These are phyloP conservation scores for Coccomyxa sp. DNA, from an alignment of 139 green algal genomes.

Conservation along the genomic window DNA sequence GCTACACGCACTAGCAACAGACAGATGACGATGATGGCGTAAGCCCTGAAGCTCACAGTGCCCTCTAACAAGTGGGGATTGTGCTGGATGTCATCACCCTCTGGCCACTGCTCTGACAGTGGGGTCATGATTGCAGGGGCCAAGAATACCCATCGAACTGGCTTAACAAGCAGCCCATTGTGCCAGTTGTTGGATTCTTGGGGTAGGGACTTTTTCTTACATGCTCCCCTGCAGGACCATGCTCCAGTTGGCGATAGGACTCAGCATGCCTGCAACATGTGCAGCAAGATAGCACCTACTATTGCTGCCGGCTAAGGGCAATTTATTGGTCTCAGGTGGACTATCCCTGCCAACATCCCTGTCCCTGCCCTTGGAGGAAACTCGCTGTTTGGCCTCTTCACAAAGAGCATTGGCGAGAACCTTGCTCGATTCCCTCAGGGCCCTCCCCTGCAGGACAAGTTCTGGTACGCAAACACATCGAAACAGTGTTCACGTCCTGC, in stretches of 20 bases:
- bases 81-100: too few species aligned
- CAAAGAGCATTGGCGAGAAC: slow-evolving; percentile 54
- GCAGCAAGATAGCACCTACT: not conserved
- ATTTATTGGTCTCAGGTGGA: slow-evolving; percentile 54
- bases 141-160: slow-evolving; percentile 19
- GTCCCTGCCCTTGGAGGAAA: slow-evolving; percentile 58
- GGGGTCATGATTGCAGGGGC: too few species aligned
- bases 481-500: not conserved
- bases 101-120: too few species aligned
- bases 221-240: not conserved
- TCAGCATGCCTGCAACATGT: not conserved
- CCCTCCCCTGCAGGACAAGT: slow-evolving; percentile 63
- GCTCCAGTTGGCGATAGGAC: not conserved
- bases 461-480: slow-evolving; percentile 49
- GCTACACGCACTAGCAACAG: too few species aligned
- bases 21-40: too few species aligned
- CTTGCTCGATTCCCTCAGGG: slow-evolving; percentile 78
- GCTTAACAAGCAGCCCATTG: slow-evolving; percentile 44
- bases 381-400: slow-evolving; percentile 76
- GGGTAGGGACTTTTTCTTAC: slow-evolving; percentile 26
- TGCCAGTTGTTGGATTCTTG: slow-evolving; percentile 47
- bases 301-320: not conserved
- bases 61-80: too few species aligned
- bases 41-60: too few species aligned
- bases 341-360: slow-evolving; percentile 61